Evolutionary conservation across 2,329 filamentous ascomycete genomes (phyloP).

Genomic region (Lachnellula cervina): DNA sequence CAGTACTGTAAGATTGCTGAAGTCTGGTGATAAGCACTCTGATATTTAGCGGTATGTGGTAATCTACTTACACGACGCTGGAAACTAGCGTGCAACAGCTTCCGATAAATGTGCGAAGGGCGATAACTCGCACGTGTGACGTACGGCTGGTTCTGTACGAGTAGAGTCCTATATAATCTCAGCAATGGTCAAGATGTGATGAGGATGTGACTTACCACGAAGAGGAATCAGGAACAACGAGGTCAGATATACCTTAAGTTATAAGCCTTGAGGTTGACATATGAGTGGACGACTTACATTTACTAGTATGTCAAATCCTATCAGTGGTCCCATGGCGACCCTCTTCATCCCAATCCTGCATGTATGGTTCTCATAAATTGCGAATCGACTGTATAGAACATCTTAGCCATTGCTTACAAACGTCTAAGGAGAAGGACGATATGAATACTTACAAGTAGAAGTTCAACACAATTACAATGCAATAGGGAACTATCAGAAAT

Average conservation of each 20-base stretch:
- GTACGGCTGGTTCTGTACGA: conserved; percentile 45
- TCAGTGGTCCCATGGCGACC: conserved; percentile 55
- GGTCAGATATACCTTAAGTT: conserved; percentile 48
- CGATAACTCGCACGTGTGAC: conserved; percentile 46
- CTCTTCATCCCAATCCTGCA: conserved; percentile 60
- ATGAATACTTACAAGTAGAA: conserved; percentile 50
- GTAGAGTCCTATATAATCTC: conserved; percentile 42
- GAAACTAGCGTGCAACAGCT: conserved; percentile 52
- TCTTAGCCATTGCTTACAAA: not conserved
- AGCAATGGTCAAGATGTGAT: not conserved
- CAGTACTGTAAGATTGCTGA: conserved; percentile 54
- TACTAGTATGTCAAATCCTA: conserved; percentile 55
- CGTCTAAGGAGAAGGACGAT: not conserved
- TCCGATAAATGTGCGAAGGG: conserved; percentile 55
- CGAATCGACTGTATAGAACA: conserved; percentile 45
- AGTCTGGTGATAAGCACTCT: not conserved
- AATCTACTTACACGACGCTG: conserved; percentile 48
- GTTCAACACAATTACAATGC: conserved; percentile 45
- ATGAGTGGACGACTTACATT: conserved; percentile 36
- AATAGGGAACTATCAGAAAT: conserved; percentile 34
- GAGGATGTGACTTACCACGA: conserved; percentile 39
- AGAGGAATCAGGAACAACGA: conserved; percentile 58
- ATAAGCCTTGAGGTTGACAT: not conserved
- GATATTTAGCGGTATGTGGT: not conserved
- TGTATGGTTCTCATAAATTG: conserved; percentile 47